Evolutionary conservation across 1,284 basidiomycete species (phyloP), one percentile per base, ranked within the genome.

Genomic region (Hortiboletus rubellus): DNA sequence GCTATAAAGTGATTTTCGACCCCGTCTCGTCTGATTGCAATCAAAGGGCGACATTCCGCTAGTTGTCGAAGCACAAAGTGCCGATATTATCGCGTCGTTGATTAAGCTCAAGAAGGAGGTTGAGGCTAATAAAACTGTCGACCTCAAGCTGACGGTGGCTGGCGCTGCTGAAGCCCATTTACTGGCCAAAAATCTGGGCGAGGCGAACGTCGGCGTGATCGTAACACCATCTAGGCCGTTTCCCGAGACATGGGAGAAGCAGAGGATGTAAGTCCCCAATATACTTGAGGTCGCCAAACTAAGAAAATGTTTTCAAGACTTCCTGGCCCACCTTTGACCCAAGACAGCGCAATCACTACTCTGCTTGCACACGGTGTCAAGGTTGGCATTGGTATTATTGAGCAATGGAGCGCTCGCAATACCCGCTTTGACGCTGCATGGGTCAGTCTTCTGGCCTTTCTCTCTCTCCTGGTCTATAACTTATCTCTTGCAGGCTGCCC

Each of bases 11-110:
- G 46, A 22, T 27, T 40, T 5, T 68, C 40, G 27, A 31, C 46
- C 14, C 36, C 45, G 11, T 45, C 33, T 38, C 8, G 24, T 50
- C 48, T 60, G 41, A 58, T 40, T 33, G 9, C 31, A 11, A 33
- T 44, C 36, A 53, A 60, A 81, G 73, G 84, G 87, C 27, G 67
- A 77, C 30, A 66, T 85, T 40, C 82, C 85, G 5, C 68, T 91
- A 38, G 83, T 89, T 5, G 77, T 89, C 9, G 74, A 81, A 14
- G 79, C 78, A 0, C 68, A 82, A 59, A 83, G 77, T 60, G 91
- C 89, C 3, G 91, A 95, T 71, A 77, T 89, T 41, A 94, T 96
- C 52, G 89, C 90, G 0, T 85, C 90, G 1, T 72, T 97, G 30
- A 76, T 96, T 42, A 72, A 81, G n/a, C 77, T 97, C 54, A 93